Evolutionary conservation across 2,329 filamentous ascomycete genomes (phyloP).

Genomic region (Macrophomina tecta): DNA sequence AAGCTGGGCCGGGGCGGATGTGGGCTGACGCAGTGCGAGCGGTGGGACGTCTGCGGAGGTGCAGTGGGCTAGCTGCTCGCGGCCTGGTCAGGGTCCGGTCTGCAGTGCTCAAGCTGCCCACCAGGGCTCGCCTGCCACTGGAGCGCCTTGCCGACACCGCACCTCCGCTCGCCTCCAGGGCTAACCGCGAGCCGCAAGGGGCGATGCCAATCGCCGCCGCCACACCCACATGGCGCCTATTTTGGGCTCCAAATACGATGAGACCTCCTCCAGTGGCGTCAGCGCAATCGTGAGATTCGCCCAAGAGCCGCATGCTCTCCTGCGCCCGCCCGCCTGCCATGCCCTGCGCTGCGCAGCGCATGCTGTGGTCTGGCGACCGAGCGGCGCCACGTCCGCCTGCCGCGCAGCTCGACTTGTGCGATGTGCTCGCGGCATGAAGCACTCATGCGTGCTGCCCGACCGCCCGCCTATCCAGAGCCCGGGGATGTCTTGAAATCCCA

Average conservation of each 20-base stretch:
- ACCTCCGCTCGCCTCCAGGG: constrained; percentile 4
- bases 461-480: constrained; percentile 7
- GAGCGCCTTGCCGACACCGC: constrained; percentile 24
- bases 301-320: constrained; percentile 25
- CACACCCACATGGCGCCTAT: constrained; percentile 22
- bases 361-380: constrained; percentile 11
- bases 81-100: constrained; percentile 18
- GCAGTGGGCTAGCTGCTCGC: background rate
- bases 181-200: constrained; percentile 25
- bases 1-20: constrained; percentile 9
- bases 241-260: constrained; percentile 15
- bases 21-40: constrained; percentile 21
- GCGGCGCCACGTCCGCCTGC: constrained; percentile 27
- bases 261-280: constrained; percentile 3
- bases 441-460: constrained; percentile 21
- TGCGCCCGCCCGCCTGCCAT: constrained; percentile 18
- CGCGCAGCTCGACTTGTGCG: constrained; percentile 24
- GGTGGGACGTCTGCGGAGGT: background rate
- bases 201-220: constrained; percentile 23
- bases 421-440: constrained; percentile 11
- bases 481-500: constrained; percentile 10
- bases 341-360: constrained; percentile 14
- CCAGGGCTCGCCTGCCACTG: constrained; percentile 15
- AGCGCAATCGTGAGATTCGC: constrained; percentile 18
- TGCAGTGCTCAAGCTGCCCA: background rate